Percentiles rank a stretch among this genome's conserved stretches.
These are phyloP conservation scores for Dalbergia cultrata DNA, from an alignment of 306 rosid species.

Conservation along the genomic window DNA sequence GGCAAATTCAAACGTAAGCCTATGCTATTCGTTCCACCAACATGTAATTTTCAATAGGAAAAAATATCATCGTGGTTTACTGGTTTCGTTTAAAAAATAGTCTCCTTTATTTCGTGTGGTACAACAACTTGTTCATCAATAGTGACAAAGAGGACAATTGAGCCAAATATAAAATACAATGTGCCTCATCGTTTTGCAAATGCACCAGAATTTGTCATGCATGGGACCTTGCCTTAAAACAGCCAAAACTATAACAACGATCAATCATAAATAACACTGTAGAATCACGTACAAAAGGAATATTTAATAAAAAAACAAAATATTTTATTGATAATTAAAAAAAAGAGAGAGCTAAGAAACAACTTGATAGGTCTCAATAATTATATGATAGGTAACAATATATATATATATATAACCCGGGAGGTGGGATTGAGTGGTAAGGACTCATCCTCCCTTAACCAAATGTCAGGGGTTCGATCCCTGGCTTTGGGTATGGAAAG, in stretches of 20 bases:
- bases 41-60: slow-evolving; percentile 17
- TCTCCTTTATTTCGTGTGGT: neutral
- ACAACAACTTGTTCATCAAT: slow-evolving; percentile 19
- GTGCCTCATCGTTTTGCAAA: neutral
- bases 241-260: neutral
- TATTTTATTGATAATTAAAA: neutral
- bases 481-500: too few species aligned
- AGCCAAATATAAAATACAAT: neutral
- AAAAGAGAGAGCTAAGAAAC: neutral
- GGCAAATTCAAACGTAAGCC: slow-evolving; percentile 50
- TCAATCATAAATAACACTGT: slow-evolving; percentile 2
- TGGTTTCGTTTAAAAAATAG: neutral
- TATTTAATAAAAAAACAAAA: slow-evolving; percentile 12
- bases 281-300: slow-evolving; percentile 18
- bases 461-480: too few species aligned
- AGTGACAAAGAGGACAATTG: neutral
- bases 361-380: slow-evolving; percentile 1
- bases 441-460: too few species aligned
- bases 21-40: slow-evolving; percentile 25
- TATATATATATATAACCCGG: too few species aligned
- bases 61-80: slow-evolving; percentile 5
- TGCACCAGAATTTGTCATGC: neutral
- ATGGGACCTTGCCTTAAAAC: slow-evolving; percentile 20
- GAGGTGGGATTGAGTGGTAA: too few species aligned
- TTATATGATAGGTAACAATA: neutral